These are phyloP conservation scores for Umbilicaria muhlenbergii DNA, from an alignment of 495 filamentous ascomycete genomes.

Conservation along the genomic window DNA sequence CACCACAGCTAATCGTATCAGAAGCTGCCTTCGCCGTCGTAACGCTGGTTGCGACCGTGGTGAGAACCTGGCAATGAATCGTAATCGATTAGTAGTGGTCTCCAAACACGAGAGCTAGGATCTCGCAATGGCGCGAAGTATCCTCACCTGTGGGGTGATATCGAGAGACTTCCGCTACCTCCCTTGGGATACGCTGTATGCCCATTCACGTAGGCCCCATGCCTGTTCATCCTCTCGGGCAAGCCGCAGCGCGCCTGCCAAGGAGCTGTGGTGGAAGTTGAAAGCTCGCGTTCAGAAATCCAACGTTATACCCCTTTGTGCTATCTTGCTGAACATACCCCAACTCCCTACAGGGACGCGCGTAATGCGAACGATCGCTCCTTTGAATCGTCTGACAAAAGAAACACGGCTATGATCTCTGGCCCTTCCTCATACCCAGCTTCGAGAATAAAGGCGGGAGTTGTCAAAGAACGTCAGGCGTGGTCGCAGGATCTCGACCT, in stretches of 20 bases:
- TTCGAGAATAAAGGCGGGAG: too few relatives aligned
- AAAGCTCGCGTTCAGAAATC: too few relatives aligned
- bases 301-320: too few relatives aligned
- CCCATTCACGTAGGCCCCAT: constrained; percentile 63
- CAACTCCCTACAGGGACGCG: too few relatives aligned
- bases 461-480: too few relatives aligned
- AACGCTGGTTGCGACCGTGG: constrained; percentile 62
- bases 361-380: too few relatives aligned
- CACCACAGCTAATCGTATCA: constrained; percentile 47
- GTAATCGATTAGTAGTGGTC: background rate
- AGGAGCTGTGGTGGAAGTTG: too few relatives aligned
- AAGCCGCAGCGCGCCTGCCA: background rate
- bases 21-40: constrained; percentile 57
- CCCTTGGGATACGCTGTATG: constrained; percentile 47
- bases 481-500: too few relatives aligned
- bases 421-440: too few relatives aligned
- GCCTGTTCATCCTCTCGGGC: constrained; percentile 33
- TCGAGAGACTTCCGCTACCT: constrained; percentile 52
- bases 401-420: too few relatives aligned
- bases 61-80: constrained; percentile 50
- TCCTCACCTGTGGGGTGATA: constrained; percentile 74
- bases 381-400: too few relatives aligned
- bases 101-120: background rate
- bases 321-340: too few relatives aligned
- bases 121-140: constrained; percentile 3